phyloP scores from a whole-genome alignment of 345 rosid genomes.

The Balakata baccata region DNA sequence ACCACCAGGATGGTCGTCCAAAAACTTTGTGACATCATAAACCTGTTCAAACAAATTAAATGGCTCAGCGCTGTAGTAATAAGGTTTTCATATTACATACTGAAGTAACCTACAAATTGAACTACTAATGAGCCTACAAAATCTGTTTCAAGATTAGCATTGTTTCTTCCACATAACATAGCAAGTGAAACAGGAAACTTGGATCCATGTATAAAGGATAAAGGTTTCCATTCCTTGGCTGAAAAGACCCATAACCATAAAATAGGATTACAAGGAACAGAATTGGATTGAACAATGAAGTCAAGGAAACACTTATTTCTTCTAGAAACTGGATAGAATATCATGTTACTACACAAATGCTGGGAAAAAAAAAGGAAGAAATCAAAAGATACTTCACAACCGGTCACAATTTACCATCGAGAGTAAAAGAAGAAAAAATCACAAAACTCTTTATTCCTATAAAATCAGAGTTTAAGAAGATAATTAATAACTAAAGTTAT shows the following conservation, averaged over 20 bases:
- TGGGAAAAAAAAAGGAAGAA: neutral
- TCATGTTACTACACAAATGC: neutral
- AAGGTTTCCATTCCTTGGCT: neutral
- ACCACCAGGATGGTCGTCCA: slow-evolving; percentile 31
- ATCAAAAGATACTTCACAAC: too few species aligned
- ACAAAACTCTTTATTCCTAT: neutral
- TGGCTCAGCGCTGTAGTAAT: neutral
- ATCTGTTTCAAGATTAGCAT: neutral
- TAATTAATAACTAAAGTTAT: too few species aligned
- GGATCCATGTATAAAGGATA: neutral
- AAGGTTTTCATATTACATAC: neutral
- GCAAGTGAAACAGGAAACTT: neutral
- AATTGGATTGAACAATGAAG: neutral
- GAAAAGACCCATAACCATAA: neutral
- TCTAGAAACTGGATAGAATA: neutral
- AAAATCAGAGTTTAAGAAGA: neutral
- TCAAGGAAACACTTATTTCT: slow-evolving; percentile 1
- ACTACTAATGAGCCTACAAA: neutral
- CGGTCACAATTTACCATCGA: neutral
- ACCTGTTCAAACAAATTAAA: slow-evolving; percentile 17
- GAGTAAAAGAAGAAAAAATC: neutral
- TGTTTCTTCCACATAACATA: neutral
- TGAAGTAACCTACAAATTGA: neutral
- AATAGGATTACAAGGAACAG: neutral
- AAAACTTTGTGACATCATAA: slow-evolving; percentile 23